A percentile compares a stretch with the other conserved stretches of the same genome.
Conservation (phyloP, 1,284 basidiomycete genomes). For the Ustilago loliicola region DNA sequence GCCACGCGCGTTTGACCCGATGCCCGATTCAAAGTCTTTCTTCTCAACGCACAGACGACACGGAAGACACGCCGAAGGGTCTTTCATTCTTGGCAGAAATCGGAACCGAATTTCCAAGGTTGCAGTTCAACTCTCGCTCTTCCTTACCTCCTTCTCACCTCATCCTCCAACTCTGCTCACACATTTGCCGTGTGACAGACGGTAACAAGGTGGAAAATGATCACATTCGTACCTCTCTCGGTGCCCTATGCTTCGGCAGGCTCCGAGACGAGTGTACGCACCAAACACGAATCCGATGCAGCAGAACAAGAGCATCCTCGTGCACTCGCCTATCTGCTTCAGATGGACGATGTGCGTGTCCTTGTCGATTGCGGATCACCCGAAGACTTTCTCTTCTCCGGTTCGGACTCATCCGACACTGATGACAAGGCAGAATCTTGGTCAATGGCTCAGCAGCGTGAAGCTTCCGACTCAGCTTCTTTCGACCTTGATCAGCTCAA, state of each 20-base stretch:
- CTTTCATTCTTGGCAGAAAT: not conserved
- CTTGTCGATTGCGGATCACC: constrained; percentile 87
- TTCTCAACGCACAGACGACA: constrained; percentile 14
- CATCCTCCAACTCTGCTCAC: not conserved
- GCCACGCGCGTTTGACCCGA: constrained; percentile 14
- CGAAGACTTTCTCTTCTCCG: constrained; percentile 62
- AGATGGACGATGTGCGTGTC: constrained; percentile 93
- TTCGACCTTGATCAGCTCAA: constrained; percentile 38
- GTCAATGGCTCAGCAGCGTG: constrained; percentile 46
- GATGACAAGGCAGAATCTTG: constrained; percentile 38
- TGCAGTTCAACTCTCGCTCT: constrained; percentile 2
- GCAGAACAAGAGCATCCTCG: constrained; percentile 56
- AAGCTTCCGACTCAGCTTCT: constrained; percentile 9
- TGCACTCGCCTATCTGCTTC: constrained; percentile 79
- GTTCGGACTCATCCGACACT: not conserved
- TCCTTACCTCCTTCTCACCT: not conserved
- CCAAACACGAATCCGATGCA: constrained; percentile 40
- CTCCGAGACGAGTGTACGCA: constrained; percentile 28
- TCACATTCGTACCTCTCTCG: constrained; percentile 61
- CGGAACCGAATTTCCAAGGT: constrained; percentile 15
- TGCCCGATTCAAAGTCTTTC: constrained; percentile 11
- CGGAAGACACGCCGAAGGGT: constrained; percentile 1
- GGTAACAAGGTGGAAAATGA: constrained; percentile 39
- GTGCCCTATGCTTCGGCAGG: constrained; percentile 51
- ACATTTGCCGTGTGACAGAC: not conserved